Evolutionary conservation across 225 moss, liverwort and hornwort genomes (phyloP), one percentile per base, ranked within the genome.

Genomic region (Bryoerythrophyllum caledonicum): DNA sequence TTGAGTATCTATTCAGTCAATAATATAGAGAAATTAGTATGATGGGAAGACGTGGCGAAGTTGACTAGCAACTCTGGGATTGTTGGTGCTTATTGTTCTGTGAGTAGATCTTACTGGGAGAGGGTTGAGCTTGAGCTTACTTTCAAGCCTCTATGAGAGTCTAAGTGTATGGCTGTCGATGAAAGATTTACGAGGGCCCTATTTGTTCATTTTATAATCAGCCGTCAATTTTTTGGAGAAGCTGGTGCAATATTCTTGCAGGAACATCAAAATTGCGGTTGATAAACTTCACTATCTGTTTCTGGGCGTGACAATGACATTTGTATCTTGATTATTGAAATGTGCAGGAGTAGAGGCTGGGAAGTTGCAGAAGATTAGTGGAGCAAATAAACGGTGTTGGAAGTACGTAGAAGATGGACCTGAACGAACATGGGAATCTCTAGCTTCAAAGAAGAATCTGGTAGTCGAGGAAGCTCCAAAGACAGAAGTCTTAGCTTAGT

Each of bases 311-410:
- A 65, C 40, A 20, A 30, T 75, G 16, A 1, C 38, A 34, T 43
- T 51, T 43, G 14, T 53, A 25, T 34, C 53, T 68, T 68, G 15
- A 28, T 71, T 10, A 56, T 54, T 56, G 56, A 59, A 28, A 27
- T 68, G 14, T 51, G 44, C 67, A 83, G 78, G 82, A 71, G 58
- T 74, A 65, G 69, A 74, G 58, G 78, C 78, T 48, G 78, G 78
- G 7, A 82, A 70, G 63, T 25, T 82, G 37, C 78, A 78, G 41
- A 82, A 78, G 65, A 82, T 82, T 35, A 63, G 78, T 40, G 78
- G 82, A 55, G 78, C 82, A n/a, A 82, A 82, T 74, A 78, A 78
- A 51, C 58, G 82, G 65, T 78, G 78, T 60, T 82, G 82, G 82
- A 82, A 78, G 70, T 69, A 74, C 57, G 37, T 82, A 40, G 74